Base-by-base conservation (phyloP, 371 early-diverging fungal species). In the Capniomyces stellatus region DNA sequence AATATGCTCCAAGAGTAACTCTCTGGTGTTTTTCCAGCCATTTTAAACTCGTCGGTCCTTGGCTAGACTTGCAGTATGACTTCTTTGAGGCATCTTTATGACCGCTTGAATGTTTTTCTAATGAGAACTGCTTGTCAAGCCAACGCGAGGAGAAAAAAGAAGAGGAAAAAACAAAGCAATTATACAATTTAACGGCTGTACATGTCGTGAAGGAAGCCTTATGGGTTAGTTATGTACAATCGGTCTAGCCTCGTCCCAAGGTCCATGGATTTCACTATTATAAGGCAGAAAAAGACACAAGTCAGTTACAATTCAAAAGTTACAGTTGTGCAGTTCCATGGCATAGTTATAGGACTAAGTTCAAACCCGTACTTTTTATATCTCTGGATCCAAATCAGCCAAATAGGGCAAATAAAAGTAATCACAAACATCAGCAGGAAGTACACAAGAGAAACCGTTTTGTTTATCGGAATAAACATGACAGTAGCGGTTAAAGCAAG, bases 311-410 rank as follows among this genome's bases (percentile, higher is more conserved):
- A n/a, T n/a, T n/a, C n/a, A n/a, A n/a, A n/a, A n/a, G n/a, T n/a
- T n/a, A n/a, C n/a, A n/a, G n/a, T n/a, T n/a, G 54, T 89, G 85
- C 29, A 92, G n/a, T n/a, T n/a, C n/a, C n/a, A n/a, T n/a, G n/a
- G n/a, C n/a, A n/a, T n/a, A n/a, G n/a, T n/a, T n/a, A n/a, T n/a
- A n/a, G n/a, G n/a, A n/a, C n/a, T n/a, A n/a, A n/a, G n/a, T n/a
- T n/a, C n/a, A n/a, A n/a, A n/a, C n/a, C n/a, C 91, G 66, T 89
- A 89, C 63, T 89, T 91, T 74, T 92, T 92, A 71, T 89, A 92
- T 46, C 84, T 78, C 68, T 90, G 90, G 41, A 89, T 78, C 66
- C 81, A 82, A 22, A 91, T 85, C 30, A 92, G 76, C 89, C 89
- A 89, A 49, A 78, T 79, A 0, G 92, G 92, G 58, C 93, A 88